These are phyloP conservation scores for Trifolium repens DNA, from an alignment of 306 rosid species.

Conservation along the genomic window DNA sequence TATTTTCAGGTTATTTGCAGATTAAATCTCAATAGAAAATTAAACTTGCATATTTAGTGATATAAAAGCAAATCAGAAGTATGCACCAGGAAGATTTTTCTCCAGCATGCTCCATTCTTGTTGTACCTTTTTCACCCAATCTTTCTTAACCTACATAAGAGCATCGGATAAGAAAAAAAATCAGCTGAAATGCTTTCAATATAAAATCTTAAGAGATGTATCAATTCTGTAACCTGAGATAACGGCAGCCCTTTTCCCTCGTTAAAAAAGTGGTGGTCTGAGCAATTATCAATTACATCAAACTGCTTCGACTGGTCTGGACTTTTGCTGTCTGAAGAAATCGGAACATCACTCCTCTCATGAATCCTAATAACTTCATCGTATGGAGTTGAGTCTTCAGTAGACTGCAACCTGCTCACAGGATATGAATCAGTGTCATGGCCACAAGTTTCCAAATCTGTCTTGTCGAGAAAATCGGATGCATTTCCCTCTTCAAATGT, in stretches of 20 bases:
- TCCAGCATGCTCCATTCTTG: conserved; percentile 90
- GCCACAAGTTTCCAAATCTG: conserved; percentile 53
- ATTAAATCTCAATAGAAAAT: conserved; percentile 23
- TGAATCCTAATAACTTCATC: conserved; percentile 39
- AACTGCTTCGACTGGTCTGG: conserved; percentile 66
- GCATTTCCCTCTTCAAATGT: conserved; percentile 58
- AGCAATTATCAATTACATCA: conserved; percentile 68
- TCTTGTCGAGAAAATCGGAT: conserved; percentile 49
- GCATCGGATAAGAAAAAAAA: conserved; percentile 16
- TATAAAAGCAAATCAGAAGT: conserved; percentile 32
- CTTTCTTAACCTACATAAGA: conserved; percentile 61
- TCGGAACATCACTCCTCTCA: conserved; percentile 42
- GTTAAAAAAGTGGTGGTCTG: conserved; percentile 76
- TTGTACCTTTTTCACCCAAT: conserved; percentile 89
- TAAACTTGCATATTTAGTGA: conserved; percentile 7
- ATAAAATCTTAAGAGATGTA: conserved; percentile 12
- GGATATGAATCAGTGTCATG: conserved; percentile 49
- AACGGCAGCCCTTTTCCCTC: conserved; percentile 55
- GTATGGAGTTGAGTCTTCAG: conserved; percentile 44
- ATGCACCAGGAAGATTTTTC: conserved; percentile 84
- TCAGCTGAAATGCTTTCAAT: conserved; percentile 21
- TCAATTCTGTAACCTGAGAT: conserved; percentile 72
- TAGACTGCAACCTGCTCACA: conserved; percentile 40
- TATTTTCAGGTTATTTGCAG: conserved; percentile 16
- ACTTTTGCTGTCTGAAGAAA: conserved; percentile 43